These are phyloP conservation scores for Hysterium pulicare DNA, from an alignment of 2,329 filamentous ascomycete genomes.

Conservation along the genomic window DNA sequence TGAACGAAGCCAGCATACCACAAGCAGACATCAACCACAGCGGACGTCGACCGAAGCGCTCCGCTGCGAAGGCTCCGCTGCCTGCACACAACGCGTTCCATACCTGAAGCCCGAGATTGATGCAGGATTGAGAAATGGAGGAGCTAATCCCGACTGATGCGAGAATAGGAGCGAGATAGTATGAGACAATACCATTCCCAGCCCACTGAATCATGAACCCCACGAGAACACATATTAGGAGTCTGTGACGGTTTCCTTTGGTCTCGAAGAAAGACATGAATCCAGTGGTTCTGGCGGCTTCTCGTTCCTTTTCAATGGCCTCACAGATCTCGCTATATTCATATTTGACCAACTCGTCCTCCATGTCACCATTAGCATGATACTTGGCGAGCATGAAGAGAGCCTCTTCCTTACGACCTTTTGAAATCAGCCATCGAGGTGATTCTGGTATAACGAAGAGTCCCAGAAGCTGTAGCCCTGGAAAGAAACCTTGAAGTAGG, in stretches of 20 bases:
- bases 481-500: conserved; percentile 47
- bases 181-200: conserved; percentile 37
- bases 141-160: conserved; percentile 34
- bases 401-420: conserved; percentile 53
- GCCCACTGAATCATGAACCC: conserved; percentile 34
- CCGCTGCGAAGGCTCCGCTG: conserved; percentile 36
- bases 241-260: conserved; percentile 21
- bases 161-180: conserved; percentile 34
- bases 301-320: not conserved
- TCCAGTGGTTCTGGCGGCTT: not conserved
- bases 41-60: conserved; percentile 40
- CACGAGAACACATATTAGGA: conserved; percentile 33
- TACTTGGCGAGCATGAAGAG: conserved; percentile 52
- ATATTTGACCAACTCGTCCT: conserved; percentile 16
- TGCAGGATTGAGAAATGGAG: conserved; percentile 28
- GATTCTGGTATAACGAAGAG: conserved; percentile 50
- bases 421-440: conserved; percentile 56
- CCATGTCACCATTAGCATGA: conserved; percentile 45
- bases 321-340: conserved; percentile 31
- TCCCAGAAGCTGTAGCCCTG: conserved; percentile 38
- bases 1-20: conserved; percentile 43
- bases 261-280: not conserved
- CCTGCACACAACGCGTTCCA: conserved; percentile 35
- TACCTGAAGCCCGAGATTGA: conserved; percentile 37
- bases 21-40: conserved; percentile 40